Percentiles rank a stretch among this genome's conserved stretches.
Conservation (phyloP, 2,329 filamentous ascomycete genomes). For the Fulvia fulva region DNA sequence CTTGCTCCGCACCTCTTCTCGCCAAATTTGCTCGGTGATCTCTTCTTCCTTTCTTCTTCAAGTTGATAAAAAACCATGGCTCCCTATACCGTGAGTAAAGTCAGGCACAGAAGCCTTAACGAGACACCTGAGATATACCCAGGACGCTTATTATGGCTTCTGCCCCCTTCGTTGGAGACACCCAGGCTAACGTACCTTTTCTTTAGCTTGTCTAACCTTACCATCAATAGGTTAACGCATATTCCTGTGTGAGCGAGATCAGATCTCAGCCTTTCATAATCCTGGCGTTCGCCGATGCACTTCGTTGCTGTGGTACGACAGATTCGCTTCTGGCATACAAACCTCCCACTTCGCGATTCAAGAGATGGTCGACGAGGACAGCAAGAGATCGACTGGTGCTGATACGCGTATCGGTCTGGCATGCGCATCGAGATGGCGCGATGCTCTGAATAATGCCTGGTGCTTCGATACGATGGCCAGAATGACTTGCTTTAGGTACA, state of each 20-base stretch:
- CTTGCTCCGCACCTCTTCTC: neutral
- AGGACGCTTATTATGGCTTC: too few relatives aligned
- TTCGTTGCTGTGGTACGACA: neutral
- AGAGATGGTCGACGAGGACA: neutral
- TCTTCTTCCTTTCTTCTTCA: neutral
- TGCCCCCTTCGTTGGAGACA: too few relatives aligned
- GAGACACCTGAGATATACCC: too few relatives aligned
- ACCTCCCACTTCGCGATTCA: neutral
- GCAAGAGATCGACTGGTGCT: too few relatives aligned
- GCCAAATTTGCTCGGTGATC: neutral
- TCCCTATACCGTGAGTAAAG: neutral
- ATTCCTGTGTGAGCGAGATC: neutral
- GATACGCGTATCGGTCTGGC: too few relatives aligned
- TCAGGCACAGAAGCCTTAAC: too few relatives aligned
- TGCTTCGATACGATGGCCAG: too few relatives aligned
- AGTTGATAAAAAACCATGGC: neutral
- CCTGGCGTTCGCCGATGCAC: neutral
- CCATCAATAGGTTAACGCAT: neutral
- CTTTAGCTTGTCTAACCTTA: neutral
- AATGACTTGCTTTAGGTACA: too few relatives aligned
- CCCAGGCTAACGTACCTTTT: too few relatives aligned
- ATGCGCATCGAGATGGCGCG: too few relatives aligned
- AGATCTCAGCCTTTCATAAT: neutral
- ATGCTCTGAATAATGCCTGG: too few relatives aligned
- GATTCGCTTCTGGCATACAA: neutral